A percentile compares a stretch with the other conserved stretches of the same genome.
Evolutionary conservation across 2,329 filamentous ascomycete species (phyloP).

Genomic region (Arthrobotrys sphaeroides): DNA sequence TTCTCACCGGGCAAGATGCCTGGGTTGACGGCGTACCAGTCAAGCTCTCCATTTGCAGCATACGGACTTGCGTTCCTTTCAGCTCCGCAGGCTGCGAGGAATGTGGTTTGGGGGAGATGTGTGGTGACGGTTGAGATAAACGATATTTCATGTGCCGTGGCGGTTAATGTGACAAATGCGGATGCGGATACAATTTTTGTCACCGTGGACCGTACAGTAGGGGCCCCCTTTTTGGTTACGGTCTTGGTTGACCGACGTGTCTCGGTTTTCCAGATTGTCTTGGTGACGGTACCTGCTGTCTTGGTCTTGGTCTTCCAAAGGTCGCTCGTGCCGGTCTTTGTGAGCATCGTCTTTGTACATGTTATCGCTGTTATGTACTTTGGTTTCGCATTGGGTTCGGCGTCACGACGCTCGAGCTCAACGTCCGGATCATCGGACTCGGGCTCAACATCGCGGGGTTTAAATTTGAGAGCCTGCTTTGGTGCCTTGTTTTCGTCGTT

Average conservation of each 20-base stretch:
- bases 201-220: not conserved
- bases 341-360: slow-evolving; percentile 18
- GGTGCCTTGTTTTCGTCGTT: not conserved
- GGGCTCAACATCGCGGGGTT: slow-evolving; percentile 3
- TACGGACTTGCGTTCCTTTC: slow-evolving; percentile 10
- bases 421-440: no score
- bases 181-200: not conserved
- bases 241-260: not conserved
- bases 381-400: not conserved
- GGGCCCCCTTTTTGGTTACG: not conserved
- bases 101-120: not conserved
- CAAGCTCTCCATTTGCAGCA: not conserved
- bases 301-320: slow-evolving; percentile 39
- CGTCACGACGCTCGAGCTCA: no score
- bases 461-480: not conserved
- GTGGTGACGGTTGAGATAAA: slow-evolving; percentile 2
- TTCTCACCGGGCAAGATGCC: not conserved
- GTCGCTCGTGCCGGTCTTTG: slow-evolving; percentile 10
- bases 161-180: not conserved
- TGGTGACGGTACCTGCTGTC: not conserved
- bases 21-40: not conserved
- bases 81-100: slow-evolving; percentile 17
- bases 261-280: not conserved
- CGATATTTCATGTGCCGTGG: not conserved
- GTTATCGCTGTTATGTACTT: slow-evolving; percentile 3